Evolutionary conservation across 495 filamentous ascomycete species (phyloP).

Genomic region (Xylaria grammica): DNA sequence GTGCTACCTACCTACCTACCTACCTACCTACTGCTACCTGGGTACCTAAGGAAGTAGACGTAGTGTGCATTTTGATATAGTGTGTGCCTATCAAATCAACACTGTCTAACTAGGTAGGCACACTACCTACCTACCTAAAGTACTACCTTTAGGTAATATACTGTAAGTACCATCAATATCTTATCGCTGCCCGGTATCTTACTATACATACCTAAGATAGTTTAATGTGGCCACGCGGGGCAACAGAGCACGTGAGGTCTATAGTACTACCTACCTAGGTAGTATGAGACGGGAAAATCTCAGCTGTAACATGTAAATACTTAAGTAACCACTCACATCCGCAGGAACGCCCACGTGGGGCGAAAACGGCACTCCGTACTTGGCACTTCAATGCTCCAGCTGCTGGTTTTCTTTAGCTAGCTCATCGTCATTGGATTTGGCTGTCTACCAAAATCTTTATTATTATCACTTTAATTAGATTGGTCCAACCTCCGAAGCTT

Average conservation of each 20-base stretch:
- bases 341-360: constrained; percentile 13
- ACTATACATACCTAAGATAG: no score
- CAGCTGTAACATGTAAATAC: background rate
- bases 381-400: background rate
- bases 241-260: constrained; percentile 33
- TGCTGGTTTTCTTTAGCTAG: no score
- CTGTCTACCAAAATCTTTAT: background rate
- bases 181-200: background rate
- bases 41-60: no score
- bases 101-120: no score
- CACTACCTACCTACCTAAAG: no score
- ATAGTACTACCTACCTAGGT: background rate
- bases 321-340: constrained; percentile 7
- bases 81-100: no score
- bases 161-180: no score
- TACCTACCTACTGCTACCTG: no score
- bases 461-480: background rate
- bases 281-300: background rate
- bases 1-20: background rate
- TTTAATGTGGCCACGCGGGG: no score
- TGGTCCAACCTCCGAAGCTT: background rate
- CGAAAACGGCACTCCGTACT: background rate
- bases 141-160: no score
- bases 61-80: no score
- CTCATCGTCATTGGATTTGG: background rate